phyloP scores from a whole-genome alignment of 345 rosid species.

The Euphorbia tirucalli region DNA sequence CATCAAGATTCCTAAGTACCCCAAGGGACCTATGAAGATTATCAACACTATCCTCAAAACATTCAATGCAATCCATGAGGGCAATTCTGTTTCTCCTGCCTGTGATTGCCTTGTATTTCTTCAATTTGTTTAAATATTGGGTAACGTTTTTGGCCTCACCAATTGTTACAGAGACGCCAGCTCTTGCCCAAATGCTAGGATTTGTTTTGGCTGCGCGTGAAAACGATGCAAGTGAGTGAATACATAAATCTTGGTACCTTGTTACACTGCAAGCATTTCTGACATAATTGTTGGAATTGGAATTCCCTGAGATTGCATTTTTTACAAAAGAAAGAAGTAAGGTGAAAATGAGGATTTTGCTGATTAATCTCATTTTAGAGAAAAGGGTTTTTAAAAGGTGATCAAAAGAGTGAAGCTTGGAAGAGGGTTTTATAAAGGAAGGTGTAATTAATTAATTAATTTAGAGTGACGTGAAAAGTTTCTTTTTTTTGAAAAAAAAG shows the following conservation, averaged over 20 bases:
- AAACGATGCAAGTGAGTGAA: conserved; percentile 57
- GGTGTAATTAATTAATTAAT: not conserved
- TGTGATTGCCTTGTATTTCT: conserved; percentile 12
- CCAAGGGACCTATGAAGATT: conserved; percentile 62
- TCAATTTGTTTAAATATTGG: conserved; percentile 29
- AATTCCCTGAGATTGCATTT: not conserved
- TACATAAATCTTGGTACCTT: conserved; percentile 55
- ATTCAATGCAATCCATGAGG: conserved; percentile 66
- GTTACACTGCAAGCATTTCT: conserved; percentile 79
- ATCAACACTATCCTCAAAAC: conserved; percentile 50
- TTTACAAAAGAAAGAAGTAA: conserved; percentile 30
- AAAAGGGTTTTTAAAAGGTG: too few relatives aligned
- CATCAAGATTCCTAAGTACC: conserved; percentile 47
- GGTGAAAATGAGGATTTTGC: conserved; percentile 9
- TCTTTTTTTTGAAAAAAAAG: conserved; percentile 4
- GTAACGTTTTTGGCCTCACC: conserved; percentile 47
- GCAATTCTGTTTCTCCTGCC: conserved; percentile 50
- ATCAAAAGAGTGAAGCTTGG: not conserved
- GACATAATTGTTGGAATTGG: conserved; percentile 42
- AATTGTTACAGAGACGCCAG: conserved; percentile 71
- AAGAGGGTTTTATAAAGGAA: conserved; percentile 8
- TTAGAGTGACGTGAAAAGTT: conserved; percentile 7
- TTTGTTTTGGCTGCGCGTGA: conserved; percentile 54
- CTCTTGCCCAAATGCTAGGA: conserved; percentile 81
- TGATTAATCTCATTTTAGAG: conserved; percentile 4